Base-by-base conservation (phyloP, 2,329 filamentous ascomycete species). In the Coleophoma eucalyptorum region DNA sequence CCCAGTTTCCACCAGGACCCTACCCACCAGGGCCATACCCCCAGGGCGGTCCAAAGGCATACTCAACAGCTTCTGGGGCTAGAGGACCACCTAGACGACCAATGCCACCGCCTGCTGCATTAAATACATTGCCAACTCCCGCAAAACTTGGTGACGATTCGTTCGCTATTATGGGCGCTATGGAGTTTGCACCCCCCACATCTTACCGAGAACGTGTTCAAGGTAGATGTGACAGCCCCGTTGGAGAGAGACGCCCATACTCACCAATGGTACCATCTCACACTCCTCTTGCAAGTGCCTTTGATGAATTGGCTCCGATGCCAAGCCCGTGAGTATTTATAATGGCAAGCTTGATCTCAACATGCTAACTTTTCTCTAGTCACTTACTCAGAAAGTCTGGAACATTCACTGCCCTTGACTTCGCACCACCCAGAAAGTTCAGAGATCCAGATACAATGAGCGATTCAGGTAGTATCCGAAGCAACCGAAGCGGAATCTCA, bases 111-210 rank as follows among this genome's bases (percentile, higher is more conserved):
- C 94, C 92, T 1, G 67, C 80, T 26, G 78, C 84, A 12, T 80
- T 99, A 19, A 79, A 75, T 44, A 86, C 89, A 1, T 76, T 99
- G 18, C 93, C 93, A 8, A 95, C 90, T 1, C 93, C 94, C 1
- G 84, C 87, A 47, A 88, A 90, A 73, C 77, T 99, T 40, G 87
- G 77, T 63, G 92, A 96, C 54, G 91, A 96, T 65, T 79, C 82
- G 2, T 85, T 96, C 57, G 83, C 87, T 43, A 67, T 87, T 72
- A 61, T 84, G 58, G 72, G 73, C 46, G 78, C 90, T 0, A 80
- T 87, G 51, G 93, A 97, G 60, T 97, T 96, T 69, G 94, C 94
- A 0, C 94, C 94, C 20, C 90, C 89, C 1, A 75, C 80, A 19
- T 78, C 70, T 16, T 78, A 83, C 64, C 77, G 74, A 56, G 89